Percentiles rank a stretch among this genome's conserved stretches.
phyloP scores from a whole-genome alignment of 768 basidiomycete genomes.

The Tricholoma saponaceum region DNA sequence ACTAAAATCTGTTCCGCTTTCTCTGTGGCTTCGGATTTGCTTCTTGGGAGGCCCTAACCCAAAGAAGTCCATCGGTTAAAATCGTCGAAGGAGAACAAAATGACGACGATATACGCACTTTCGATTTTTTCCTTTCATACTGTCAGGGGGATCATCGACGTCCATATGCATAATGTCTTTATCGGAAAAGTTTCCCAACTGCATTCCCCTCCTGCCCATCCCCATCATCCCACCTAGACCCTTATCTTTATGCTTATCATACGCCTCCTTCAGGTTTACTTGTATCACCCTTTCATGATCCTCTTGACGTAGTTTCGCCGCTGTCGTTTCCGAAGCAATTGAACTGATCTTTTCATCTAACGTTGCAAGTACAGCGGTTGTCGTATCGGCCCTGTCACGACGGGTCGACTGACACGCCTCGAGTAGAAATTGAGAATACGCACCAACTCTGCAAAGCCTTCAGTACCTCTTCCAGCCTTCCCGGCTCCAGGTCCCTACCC shows the following conservation, averaged over 20 bases:
- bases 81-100: background rate
- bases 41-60: constrained; percentile 35
- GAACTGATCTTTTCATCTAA: constrained; percentile 66
- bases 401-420: constrained; percentile 2
- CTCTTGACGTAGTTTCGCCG: constrained; percentile 36
- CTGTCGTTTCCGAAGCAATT: constrained; percentile 42
- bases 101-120: constrained; percentile 40
- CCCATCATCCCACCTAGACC: constrained; percentile 24
- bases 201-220: constrained; percentile 16
- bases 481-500: constrained; percentile 87
- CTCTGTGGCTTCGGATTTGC: constrained; percentile 42
- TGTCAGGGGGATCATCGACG: constrained; percentile 54
- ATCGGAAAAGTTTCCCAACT: constrained; percentile 8
- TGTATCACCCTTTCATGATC: constrained; percentile 56
- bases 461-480: constrained; percentile 57
- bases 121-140: constrained; percentile 50
- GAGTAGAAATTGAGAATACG: constrained; percentile 14
- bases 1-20: constrained; percentile 56
- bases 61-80: constrained; percentile 1
- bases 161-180: constrained; percentile 52
- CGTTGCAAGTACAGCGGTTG: constrained; percentile 63
- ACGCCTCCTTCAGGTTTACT: constrained; percentile 53
- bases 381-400: constrained; percentile 59
- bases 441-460: constrained; percentile 66
- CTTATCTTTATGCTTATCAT: constrained; percentile 61